Conservation (phyloP, 2,329 filamentous ascomycete species). For the Periconia sp. region DNA sequence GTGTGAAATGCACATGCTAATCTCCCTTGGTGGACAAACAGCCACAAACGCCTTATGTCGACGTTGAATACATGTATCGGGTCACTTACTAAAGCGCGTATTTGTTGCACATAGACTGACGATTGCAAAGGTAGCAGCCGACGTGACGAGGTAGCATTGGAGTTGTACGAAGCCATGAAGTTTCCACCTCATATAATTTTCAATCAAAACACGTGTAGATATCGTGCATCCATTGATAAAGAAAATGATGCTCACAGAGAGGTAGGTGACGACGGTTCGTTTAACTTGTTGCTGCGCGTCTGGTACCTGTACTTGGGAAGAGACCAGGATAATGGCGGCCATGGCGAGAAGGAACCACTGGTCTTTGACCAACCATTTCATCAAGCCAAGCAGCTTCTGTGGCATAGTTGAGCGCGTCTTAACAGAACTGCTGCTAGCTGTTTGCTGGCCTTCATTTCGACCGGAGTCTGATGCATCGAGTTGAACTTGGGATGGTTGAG, state of each 20-base stretch:
- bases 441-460: too few relatives aligned
- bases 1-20: too few relatives aligned
- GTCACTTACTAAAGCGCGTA: conserved; percentile 49
- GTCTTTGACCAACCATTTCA: conserved; percentile 53
- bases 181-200: conserved; percentile 70
- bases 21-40: too few relatives aligned
- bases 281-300: conserved; percentile 60
- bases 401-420: conserved; percentile 5
- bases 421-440: too few relatives aligned
- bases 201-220: conserved; percentile 64
- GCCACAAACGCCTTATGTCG: too few relatives aligned
- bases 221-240: conserved; percentile 74
- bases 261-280: conserved; percentile 65
- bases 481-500: too few relatives aligned
- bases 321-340: conserved; percentile 58
- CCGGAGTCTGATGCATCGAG: too few relatives aligned
- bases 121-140: conserved; percentile 64
- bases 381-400: conserved; percentile 11
- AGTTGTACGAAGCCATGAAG: conserved; percentile 71
- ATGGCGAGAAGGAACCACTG: conserved; percentile 73
- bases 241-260: conserved; percentile 72
- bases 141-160: conserved; percentile 71
- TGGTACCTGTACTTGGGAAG: conserved; percentile 62
- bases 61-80: too few relatives aligned
- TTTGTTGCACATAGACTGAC: conserved; percentile 59